These are phyloP conservation scores for Beauveria australis DNA, from an alignment of 2,329 filamentous ascomycete species.

Conservation along the genomic window DNA sequence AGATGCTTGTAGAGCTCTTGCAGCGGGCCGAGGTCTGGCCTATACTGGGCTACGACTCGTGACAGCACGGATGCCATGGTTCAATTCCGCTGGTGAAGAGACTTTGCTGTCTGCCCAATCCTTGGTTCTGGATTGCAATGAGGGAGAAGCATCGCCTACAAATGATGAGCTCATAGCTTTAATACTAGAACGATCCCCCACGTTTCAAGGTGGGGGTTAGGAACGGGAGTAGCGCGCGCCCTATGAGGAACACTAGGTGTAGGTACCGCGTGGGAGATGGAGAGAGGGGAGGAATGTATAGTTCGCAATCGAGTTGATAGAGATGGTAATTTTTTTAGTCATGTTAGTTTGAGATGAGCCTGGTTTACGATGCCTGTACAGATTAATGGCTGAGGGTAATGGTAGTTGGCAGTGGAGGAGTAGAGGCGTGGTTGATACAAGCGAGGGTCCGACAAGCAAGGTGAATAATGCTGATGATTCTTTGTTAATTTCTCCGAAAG, in stretches of 20 bases:
- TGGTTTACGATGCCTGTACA: background rate
- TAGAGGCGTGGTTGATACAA: background rate
- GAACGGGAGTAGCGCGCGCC: background rate
- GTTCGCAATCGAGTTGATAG: background rate
- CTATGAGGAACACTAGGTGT: background rate
- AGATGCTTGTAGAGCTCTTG: conserved; percentile 46
- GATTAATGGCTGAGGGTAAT: background rate
- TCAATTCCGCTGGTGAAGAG: background rate
- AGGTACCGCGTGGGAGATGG: background rate
- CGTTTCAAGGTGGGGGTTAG: conserved; percentile 1
- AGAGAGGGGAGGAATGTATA: background rate
- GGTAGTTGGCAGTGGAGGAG: background rate
- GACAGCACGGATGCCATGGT: conserved; percentile 4
- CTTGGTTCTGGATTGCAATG: background rate
- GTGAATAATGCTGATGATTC: background rate
- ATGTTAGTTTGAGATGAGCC: background rate
- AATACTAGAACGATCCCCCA: background rate
- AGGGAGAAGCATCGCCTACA: background rate
- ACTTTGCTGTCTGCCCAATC: background rate
- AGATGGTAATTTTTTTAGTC: too few relatives aligned
- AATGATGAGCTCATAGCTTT: background rate
- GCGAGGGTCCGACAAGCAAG: background rate
- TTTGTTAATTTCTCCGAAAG: too few relatives aligned
- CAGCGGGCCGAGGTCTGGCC: conserved; percentile 3
- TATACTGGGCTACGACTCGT: background rate